These are phyloP conservation scores for Cercospora nicotianae DNA, from an alignment of 2,329 filamentous ascomycete species.

Conservation along the genomic window DNA sequence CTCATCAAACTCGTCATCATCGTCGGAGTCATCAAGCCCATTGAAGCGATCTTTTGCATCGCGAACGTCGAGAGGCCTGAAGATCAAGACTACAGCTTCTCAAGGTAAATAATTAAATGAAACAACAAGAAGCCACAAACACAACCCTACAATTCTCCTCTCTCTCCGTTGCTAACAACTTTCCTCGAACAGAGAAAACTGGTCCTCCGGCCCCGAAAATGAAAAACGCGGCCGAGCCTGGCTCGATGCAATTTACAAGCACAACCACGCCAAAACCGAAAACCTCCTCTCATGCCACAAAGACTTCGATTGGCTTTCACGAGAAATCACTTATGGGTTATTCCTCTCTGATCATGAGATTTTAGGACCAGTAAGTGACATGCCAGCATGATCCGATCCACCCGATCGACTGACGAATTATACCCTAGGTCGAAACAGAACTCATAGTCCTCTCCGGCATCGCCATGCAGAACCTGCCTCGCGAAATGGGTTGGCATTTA, in stretches of 20 bases:
- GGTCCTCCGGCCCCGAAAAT: slow-evolving; percentile 60
- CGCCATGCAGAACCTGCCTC: slow-evolving; percentile 58
- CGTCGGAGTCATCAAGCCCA: slow-evolving; percentile 62
- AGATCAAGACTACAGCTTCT: slow-evolving; percentile 58
- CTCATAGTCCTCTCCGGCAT: slow-evolving; percentile 56
- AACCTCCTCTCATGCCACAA: slow-evolving; percentile 47
- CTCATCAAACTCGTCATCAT: slow-evolving; percentile 60
- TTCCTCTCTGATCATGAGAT: slow-evolving; percentile 58
- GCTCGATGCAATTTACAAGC: slow-evolving; percentile 58
- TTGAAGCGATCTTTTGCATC: slow-evolving; percentile 62
- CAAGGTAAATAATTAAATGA: slow-evolving; percentile 40
- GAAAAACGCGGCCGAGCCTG: slow-evolving; percentile 55
- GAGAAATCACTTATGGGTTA: slow-evolving; percentile 59
- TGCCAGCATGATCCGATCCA: background rate
- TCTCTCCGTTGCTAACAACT: too few species aligned
- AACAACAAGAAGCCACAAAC: background rate
- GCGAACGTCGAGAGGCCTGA: slow-evolving; percentile 53
- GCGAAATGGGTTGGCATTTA: slow-evolving; percentile 59
- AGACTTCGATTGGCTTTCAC: slow-evolving; percentile 54
- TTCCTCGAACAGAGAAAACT: slow-evolving; percentile 47
- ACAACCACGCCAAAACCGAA: slow-evolving; percentile 47
- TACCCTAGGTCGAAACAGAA: slow-evolving; percentile 49
- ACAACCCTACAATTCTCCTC: too few species aligned
- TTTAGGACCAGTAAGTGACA: slow-evolving; percentile 46
- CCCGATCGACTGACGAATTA: background rate